Evolutionary conservation across 2,329 filamentous ascomycete species (phyloP).

Genomic region (Fusarium poae): DNA sequence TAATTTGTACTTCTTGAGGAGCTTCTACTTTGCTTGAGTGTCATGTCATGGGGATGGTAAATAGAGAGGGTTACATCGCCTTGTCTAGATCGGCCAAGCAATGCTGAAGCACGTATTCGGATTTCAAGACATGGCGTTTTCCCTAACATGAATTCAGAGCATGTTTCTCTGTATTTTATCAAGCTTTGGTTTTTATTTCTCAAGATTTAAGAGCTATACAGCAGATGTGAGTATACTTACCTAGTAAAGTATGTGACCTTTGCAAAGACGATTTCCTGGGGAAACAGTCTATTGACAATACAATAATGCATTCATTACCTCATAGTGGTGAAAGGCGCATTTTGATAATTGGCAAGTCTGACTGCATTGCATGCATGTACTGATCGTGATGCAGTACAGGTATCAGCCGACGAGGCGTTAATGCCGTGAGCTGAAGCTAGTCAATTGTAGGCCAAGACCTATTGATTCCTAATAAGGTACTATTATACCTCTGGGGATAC

Average conservation of each 20-base stretch:
- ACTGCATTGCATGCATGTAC: neutral
- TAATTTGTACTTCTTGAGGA: neutral
- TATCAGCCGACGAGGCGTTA: neutral
- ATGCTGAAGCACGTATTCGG: constrained; percentile 3
- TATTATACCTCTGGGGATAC: too few species aligned
- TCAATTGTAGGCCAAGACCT: neutral
- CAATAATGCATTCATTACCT: too few species aligned
- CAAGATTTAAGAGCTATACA: neutral
- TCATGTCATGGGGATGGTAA: neutral
- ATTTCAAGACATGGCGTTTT: neutral
- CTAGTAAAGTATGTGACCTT: neutral
- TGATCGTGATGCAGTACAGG: neutral
- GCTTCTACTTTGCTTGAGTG: neutral
- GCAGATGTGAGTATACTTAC: neutral
- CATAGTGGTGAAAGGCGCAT: neutral
- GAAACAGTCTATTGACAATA: neutral
- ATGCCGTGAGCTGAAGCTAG: neutral
- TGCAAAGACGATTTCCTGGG: rapidly evolving
- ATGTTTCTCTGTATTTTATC: neutral
- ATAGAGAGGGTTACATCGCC: neutral
- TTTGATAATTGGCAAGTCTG: too few species aligned
- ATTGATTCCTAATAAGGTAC: rapidly evolving
- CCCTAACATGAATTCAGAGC: neutral
- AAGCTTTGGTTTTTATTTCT: neutral
- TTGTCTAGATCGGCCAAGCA: neutral